Evolutionary conservation across 176 grass and related monocot genomes (phyloP), one percentile per base, ranked within the genome.

Genomic region (Raddia guianensis): DNA sequence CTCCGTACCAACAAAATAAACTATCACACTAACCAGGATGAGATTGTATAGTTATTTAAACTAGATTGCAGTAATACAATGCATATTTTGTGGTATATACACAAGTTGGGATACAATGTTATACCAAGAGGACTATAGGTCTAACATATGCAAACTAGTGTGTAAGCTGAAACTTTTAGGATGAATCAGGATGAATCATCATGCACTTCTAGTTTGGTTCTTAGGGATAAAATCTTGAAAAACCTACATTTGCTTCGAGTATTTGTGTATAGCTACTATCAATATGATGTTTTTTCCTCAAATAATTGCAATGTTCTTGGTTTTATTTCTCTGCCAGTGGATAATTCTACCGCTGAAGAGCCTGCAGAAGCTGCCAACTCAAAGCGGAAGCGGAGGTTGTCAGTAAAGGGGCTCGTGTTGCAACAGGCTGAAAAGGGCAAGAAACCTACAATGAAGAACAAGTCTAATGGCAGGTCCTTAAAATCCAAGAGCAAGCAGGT

Each of bases 371-470:
- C 74, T 4, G 42, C 86, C 7, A 91, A 84, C 51, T 56, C 76
- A 42, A 99, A 99, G 69, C 73, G 92, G 81, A 95, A 95, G 59
- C 83, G 96, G 66, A 94, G 88, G 76, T 90, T 91, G 16, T 93
- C 96, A 0, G 96, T 66, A 10, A 99, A 99, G 82, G 96, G 92
- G 56, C 87, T 95, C 59, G 96, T 93, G 79, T 27, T 95, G 84
- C 88, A 99, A 78, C 92, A 99, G 68, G 83, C 93, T 5, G 96
- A 99, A 27, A 99, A 95, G 72, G 90, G 82, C 59, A 80, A 82
- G 78, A 99, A 77, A 51, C 90, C 89, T 10, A n/a, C 63, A 62
- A 69, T 67, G 12, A 95, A 93, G 80, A 84, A 51, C 16, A 99
- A 88, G 80, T 58, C 86, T 7, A 91, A 84, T 0, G 79, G 80